Conservation (phyloP, 2,329 filamentous ascomycete species). For the Trichoderma asperellum region DNA sequence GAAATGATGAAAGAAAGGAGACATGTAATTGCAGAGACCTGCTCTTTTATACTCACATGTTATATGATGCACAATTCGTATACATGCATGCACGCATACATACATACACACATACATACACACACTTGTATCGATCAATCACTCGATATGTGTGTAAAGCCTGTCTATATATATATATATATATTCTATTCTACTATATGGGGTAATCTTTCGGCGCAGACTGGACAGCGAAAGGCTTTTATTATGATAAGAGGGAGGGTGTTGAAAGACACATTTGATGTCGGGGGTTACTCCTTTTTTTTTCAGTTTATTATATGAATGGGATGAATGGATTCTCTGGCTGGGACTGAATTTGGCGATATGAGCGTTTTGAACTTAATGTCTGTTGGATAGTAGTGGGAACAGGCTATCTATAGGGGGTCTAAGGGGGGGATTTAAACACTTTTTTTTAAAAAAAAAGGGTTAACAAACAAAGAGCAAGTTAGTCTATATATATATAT, state of each 20-base stretch:
- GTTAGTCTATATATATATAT: not conserved
- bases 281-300: not conserved
- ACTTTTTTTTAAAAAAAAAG: not conserved
- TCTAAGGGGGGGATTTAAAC: not conserved
- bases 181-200: not conserved
- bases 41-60: not conserved
- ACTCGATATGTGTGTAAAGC: not conserved
- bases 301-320: not conserved
- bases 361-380: constrained; percentile 4
- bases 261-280: not conserved
- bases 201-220: constrained; percentile 18
- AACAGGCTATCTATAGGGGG: not conserved
- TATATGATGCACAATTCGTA: not conserved
- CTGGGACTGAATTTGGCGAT: not conserved
- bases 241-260: not conserved
- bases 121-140: not conserved
- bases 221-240: not conserved
- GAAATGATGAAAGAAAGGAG: not conserved
- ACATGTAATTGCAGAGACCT: not conserved
- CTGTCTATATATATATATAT: not conserved
- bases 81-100: not conserved
- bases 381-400: not conserved
- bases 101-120: not conserved
- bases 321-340: not conserved
- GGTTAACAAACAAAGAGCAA: not conserved